Conservation (phyloP, 108 stramenopile species). For the Stephanodiscus triporus region DNA sequence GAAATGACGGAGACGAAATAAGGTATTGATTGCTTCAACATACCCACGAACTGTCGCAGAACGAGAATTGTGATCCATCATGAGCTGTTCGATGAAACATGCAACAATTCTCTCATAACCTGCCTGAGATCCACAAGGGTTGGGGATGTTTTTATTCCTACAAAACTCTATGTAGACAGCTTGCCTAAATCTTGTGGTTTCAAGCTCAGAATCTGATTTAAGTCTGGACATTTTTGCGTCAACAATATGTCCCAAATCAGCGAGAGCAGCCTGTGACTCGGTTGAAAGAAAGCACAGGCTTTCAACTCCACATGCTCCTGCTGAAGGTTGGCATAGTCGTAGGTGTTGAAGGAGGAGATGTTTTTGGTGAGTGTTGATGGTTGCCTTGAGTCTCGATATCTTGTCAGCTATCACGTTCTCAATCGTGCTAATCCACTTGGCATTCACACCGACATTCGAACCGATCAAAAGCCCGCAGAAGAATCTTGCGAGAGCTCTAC, state of each 20-base stretch:
- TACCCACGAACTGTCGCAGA: neutral
- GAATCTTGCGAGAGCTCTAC: slow-evolving; percentile 20
- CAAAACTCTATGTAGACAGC: slow-evolving; percentile 9
- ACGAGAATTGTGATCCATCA: neutral
- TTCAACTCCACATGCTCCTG: slow-evolving; percentile 14
- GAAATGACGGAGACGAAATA: neutral
- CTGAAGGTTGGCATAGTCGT: no score
- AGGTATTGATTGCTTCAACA: slow-evolving; percentile 9
- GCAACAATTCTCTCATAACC: slow-evolving; percentile 1
- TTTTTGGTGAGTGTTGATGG: neutral
- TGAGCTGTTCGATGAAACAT: neutral
- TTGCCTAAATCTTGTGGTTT: slow-evolving; percentile 27
- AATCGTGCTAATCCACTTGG: slow-evolving; percentile 1
- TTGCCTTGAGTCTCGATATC: slow-evolving; percentile 23
- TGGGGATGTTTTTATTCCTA: neutral
- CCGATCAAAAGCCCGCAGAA: slow-evolving; percentile 17
- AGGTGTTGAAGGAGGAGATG: neutral
- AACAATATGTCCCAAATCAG: slow-evolving; percentile 13
- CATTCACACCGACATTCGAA: slow-evolving; percentile 14
- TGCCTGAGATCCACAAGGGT: neutral
- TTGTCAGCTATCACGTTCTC: slow-evolving; percentile 29
- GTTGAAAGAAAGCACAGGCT: slow-evolving; percentile 13
- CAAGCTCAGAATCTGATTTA: neutral
- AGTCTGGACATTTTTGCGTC: slow-evolving; percentile 6
- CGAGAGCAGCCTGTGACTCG: slow-evolving; percentile 5